A percentile compares a stretch with the other conserved stretches of the same genome.
phyloP scores from a whole-genome alignment of 306 rosid species.

The Quercus suber region DNA sequence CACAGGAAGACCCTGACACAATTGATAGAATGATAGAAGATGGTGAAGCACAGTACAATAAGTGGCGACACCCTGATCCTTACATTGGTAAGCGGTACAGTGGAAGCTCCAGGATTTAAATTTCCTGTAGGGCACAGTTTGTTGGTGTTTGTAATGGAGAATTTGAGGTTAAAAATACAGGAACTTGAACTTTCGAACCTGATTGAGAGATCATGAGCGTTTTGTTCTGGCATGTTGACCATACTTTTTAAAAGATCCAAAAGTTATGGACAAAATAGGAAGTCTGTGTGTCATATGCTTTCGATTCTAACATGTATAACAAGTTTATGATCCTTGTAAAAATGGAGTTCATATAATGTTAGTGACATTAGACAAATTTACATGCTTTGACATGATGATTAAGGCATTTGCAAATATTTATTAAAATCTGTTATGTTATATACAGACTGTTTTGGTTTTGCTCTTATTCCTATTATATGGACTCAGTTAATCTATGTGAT shows the following conservation, averaged over 20 bases:
- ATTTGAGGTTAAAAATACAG: neutral
- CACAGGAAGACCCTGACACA: constrained; percentile 80
- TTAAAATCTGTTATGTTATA: neutral
- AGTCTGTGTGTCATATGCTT: neutral
- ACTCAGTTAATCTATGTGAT: neutral
- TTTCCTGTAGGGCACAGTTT: neutral
- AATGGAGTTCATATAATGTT: neutral
- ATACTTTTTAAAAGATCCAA: neutral
- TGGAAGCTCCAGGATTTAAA: neutral
- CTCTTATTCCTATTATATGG: neutral
- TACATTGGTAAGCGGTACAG: constrained; percentile 60
- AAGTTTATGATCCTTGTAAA: neutral
- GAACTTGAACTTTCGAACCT: neutral
- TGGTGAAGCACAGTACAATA: constrained; percentile 73
- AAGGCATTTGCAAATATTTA: neutral
- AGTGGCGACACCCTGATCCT: constrained; percentile 98
- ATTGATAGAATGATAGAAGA: constrained; percentile 71
- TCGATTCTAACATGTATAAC: neutral
- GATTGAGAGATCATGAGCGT: neutral
- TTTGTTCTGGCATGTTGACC: neutral
- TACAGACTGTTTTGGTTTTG: neutral
- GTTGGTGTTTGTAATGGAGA: neutral
- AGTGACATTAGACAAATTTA: neutral
- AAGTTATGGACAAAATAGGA: neutral
- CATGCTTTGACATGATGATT: neutral